phyloP scores from a whole-genome alignment of 352 stramenopile species.

The Thraustochytrium striatum region DNA sequence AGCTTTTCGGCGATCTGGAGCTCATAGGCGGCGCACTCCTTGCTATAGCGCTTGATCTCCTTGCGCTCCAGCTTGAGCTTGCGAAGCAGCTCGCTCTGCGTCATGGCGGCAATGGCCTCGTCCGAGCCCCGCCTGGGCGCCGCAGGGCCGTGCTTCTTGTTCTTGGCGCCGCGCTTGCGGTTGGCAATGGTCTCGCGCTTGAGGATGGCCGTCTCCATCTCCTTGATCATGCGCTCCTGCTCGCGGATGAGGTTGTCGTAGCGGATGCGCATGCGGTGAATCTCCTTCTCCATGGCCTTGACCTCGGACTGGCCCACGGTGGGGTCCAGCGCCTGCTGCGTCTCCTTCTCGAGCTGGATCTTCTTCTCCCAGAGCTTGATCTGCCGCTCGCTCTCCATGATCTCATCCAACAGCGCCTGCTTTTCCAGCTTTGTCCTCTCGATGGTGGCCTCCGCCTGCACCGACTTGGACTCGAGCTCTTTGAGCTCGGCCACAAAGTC shows the following conservation, averaged over 20 bases:
- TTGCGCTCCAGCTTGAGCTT: slow-evolving; percentile 70
- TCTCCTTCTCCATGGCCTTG: slow-evolving; percentile 88
- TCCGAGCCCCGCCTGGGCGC: slow-evolving; percentile 14
- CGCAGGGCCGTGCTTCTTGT: slow-evolving; percentile 24
- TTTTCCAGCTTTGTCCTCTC: slow-evolving; percentile 71
- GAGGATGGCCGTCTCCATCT: slow-evolving; percentile 87
- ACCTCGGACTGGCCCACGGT: slow-evolving; percentile 81
- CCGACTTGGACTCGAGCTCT: slow-evolving; percentile 73
- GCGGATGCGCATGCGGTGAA: slow-evolving; percentile 86
- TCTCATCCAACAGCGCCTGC: slow-evolving; percentile 74
- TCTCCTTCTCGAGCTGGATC: slow-evolving; percentile 92
- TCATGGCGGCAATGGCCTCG: slow-evolving; percentile 62
- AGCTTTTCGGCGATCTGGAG: slow-evolving; percentile 49
- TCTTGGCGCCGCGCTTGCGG: slow-evolving; percentile 66
- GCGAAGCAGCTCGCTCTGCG: slow-evolving; percentile 72
- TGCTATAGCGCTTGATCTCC: slow-evolving; percentile 57
- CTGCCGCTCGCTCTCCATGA: slow-evolving; percentile 82
- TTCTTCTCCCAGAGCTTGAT: slow-evolving; percentile 93
- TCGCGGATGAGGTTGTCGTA: slow-evolving; percentile 80
- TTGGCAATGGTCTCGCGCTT: slow-evolving; percentile 85
- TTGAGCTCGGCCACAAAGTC: slow-evolving; percentile 84
- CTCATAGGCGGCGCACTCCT: slow-evolving; percentile 51
- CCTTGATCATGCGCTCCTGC: slow-evolving; percentile 84
- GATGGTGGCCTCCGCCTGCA: slow-evolving; percentile 70
- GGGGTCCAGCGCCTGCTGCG: slow-evolving; percentile 83